phyloP scores from a whole-genome alignment of 352 stramenopile genomes.

The Poterioochromonas sp. region DNA sequence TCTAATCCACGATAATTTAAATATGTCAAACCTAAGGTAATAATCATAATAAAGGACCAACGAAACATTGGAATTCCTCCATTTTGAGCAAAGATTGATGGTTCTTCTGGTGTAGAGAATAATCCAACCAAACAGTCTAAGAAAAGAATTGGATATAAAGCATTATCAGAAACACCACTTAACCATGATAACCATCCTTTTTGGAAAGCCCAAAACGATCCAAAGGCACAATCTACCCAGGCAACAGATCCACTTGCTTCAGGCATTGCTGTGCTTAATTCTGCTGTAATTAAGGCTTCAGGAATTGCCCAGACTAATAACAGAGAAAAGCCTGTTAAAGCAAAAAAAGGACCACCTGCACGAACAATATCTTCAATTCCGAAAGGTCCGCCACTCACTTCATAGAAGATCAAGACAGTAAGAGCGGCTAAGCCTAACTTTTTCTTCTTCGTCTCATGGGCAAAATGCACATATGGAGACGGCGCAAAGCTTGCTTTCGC shows the following conservation, averaged over 20 bases:
- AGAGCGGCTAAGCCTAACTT: constrained; percentile 36
- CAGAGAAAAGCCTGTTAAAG: constrained; percentile 69
- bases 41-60: constrained; percentile 42
- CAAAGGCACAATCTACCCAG: constrained; percentile 79
- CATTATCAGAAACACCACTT: constrained; percentile 76
- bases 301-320: constrained; percentile 76
- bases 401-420: constrained; percentile 68
- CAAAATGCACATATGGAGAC: constrained; percentile 6
- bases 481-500: constrained; percentile 2
- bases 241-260: constrained; percentile 67
- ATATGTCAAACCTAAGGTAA: constrained; percentile 52
- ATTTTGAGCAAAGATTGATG: constrained; percentile 41
- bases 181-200: constrained; percentile 70
- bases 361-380: constrained; percentile 80
- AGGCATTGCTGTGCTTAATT: constrained; percentile 74
- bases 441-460: constrained; percentile 12
- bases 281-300: constrained; percentile 77
- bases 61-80: constrained; percentile 41
- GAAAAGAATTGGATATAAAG: constrained; percentile 76
- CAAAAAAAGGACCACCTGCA: constrained; percentile 68
- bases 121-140: constrained; percentile 43
- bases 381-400: constrained; percentile 81
- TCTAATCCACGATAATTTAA: constrained; percentile 69
- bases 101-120: background rate
- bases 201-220: constrained; percentile 67